These are phyloP conservation scores for Populus deltoides DNA, from an alignment of 345 rosid genomes.

Conservation along the genomic window DNA sequence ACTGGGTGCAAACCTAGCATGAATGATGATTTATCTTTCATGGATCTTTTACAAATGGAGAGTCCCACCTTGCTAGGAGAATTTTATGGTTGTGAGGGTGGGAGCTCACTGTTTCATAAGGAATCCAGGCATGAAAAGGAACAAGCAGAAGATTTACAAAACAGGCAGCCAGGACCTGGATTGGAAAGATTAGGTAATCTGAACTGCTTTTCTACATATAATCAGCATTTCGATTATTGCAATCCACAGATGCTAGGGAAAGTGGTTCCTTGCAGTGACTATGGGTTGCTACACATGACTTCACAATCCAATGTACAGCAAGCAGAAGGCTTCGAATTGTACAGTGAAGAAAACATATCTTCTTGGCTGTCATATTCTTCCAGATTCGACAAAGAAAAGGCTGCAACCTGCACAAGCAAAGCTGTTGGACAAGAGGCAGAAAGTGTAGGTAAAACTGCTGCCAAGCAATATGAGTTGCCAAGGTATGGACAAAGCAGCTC, in stretches of 20 bases:
- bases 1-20: slow-evolving; percentile 34
- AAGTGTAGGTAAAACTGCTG: slow-evolving; percentile 9
- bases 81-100: slow-evolving; percentile 25
- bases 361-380: slow-evolving; percentile 46
- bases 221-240: slow-evolving; percentile 30
- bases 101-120: slow-evolving; percentile 30
- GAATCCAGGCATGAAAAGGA: slow-evolving; percentile 23
- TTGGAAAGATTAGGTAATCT: slow-evolving; percentile 24
- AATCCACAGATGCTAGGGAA: slow-evolving; percentile 23
- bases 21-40: slow-evolving; percentile 27
- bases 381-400: slow-evolving; percentile 28
- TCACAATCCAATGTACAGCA: slow-evolving; percentile 29
- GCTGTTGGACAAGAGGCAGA: slow-evolving; percentile 25
- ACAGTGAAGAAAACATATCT: slow-evolving; percentile 44
- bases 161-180: slow-evolving; percentile 25
- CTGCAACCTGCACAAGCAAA: slow-evolving; percentile 22
- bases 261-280: slow-evolving; percentile 27
- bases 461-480: slow-evolving; percentile 26
- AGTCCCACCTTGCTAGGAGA: slow-evolving; percentile 43
- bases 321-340: slow-evolving; percentile 35
- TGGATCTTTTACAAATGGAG: slow-evolving; percentile 29
- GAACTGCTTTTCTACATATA: slow-evolving; percentile 32
- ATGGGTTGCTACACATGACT: slow-evolving; percentile 22
- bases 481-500: slow-evolving; percentile 23
- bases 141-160: slow-evolving; percentile 30